Conservation (phyloP, 2,329 filamentous ascomycete species). For the Hymenoscyphus fraxineus region DNA sequence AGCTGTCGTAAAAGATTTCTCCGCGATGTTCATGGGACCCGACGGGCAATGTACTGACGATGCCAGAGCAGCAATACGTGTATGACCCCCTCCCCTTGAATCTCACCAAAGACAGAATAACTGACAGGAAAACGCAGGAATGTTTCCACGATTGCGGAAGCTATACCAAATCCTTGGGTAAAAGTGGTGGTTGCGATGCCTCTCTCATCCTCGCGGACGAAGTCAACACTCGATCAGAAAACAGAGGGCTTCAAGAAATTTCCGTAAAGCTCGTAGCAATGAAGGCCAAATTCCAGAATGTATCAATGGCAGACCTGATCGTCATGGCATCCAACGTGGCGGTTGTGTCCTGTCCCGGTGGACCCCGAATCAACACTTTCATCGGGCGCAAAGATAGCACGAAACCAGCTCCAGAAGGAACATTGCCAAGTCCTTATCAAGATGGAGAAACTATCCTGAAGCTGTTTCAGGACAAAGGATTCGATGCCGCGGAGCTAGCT, state of each 20-base stretch:
- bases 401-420: constrained; percentile 7
- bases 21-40: constrained; percentile 1
- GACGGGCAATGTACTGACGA: constrained; percentile 19
- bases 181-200: constrained; percentile 20
- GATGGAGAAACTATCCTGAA: constrained; percentile 24
- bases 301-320: constrained; percentile 19
- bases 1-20: constrained; percentile 11
- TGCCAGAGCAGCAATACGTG: constrained; percentile 21
- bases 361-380: constrained; percentile 15
- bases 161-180: constrained; percentile 17
- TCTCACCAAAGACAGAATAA: not conserved
- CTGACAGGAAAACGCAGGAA: constrained; percentile 3
- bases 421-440: constrained; percentile 13
- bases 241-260: constrained; percentile 17
- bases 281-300: constrained; percentile 9
- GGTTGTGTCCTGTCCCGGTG: constrained; percentile 18
- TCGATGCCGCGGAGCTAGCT: constrained; percentile 36
- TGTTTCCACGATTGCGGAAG: constrained; percentile 23
- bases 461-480: constrained; percentile 37
- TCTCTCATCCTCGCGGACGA: constrained; percentile 18
- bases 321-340: constrained; percentile 19
- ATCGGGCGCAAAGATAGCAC: constrained; percentile 19
- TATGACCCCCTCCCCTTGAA: constrained; percentile 4
- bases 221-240: constrained; percentile 14
- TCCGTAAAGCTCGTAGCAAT: constrained; percentile 12